phyloP scores from a whole-genome alignment of 495 filamentous ascomycete genomes.

The Podospora comata region DNA sequence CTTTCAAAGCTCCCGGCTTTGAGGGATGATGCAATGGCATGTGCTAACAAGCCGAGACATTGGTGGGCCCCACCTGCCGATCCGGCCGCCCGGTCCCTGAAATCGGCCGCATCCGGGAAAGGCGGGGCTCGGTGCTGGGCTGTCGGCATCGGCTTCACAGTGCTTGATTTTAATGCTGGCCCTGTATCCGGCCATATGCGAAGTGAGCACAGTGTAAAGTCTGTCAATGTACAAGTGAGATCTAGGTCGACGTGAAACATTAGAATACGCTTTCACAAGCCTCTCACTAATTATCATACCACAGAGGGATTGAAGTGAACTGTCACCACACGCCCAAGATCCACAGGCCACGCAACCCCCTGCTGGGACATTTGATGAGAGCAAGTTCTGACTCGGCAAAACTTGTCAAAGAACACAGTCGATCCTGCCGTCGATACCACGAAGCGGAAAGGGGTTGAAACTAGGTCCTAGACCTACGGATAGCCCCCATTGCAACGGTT shows the following conservation, averaged over 20 bases:
- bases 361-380: neutral
- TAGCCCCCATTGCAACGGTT: neutral
- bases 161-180: neutral
- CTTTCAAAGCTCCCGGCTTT: neutral
- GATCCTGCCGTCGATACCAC: neutral
- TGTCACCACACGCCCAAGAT: neutral
- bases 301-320: neutral
- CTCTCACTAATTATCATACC: neutral
- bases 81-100: neutral
- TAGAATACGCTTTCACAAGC: neutral
- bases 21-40: conserved; percentile 13
- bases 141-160: neutral
- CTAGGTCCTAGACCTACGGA: neutral
- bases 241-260: neutral
- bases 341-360: neutral
- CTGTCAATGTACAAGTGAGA: neutral
- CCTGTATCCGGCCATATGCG: neutral
- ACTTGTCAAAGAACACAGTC: neutral
- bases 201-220: neutral
- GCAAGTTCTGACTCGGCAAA: neutral
- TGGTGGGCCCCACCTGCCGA: neutral
- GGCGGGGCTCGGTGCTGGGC: neutral
- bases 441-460: conserved; percentile 3
- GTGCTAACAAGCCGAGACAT: conserved; percentile 2
- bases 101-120: conserved; percentile 9